phyloP scores from a whole-genome alignment of 1,284 basidiomycete genomes.

The Irpex lacteus region DNA sequence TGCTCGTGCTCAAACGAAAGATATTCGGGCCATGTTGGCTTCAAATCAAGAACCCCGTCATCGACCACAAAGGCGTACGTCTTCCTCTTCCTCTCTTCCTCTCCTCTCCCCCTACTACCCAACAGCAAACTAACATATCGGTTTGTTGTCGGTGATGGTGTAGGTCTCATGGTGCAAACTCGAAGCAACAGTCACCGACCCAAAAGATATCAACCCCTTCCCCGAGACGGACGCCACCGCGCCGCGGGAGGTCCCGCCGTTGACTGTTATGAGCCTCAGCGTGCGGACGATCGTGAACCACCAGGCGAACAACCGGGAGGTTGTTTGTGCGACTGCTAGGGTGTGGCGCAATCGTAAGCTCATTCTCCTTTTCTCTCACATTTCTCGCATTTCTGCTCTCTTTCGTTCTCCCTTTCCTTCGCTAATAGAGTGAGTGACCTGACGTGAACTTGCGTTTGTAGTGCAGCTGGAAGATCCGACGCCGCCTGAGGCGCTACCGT shows the following conservation, averaged over 20 bases:
- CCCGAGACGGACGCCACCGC: slow-evolving; percentile 69
- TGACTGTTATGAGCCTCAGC: slow-evolving; percentile 90
- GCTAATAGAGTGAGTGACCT: too few relatives aligned
- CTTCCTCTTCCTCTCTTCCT: slow-evolving; percentile 35
- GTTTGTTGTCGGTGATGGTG: too few relatives aligned
- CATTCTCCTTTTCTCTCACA: background rate
- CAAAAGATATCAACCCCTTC: slow-evolving; percentile 88
- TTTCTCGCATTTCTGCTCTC: background rate
- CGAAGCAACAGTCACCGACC: slow-evolving; percentile 83
- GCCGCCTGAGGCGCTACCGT: slow-evolving; percentile 83
- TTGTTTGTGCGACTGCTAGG: slow-evolving; percentile 83
- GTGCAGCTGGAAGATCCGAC: slow-evolving; percentile 88
- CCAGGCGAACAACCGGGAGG: slow-evolving; percentile 89
- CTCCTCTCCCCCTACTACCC: too few relatives aligned
- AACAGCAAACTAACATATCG: too few relatives aligned
- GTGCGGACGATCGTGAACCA: slow-evolving; percentile 94
- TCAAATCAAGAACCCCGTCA: slow-evolving; percentile 70
- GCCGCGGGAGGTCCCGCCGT: slow-evolving; percentile 82
- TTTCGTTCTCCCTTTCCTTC: background rate
- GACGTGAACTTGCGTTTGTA: slow-evolving; percentile 27
- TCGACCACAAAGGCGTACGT: slow-evolving; percentile 77
- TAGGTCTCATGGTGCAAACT: slow-evolving; percentile 95
- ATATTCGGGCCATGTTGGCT: slow-evolving; percentile 99
- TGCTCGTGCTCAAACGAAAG: slow-evolving; percentile 93
- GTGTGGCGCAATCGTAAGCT: slow-evolving; percentile 86